phyloP scores from a whole-genome alignment of 345 rosid genomes.

The Eutrema heterophyllum region DNA sequence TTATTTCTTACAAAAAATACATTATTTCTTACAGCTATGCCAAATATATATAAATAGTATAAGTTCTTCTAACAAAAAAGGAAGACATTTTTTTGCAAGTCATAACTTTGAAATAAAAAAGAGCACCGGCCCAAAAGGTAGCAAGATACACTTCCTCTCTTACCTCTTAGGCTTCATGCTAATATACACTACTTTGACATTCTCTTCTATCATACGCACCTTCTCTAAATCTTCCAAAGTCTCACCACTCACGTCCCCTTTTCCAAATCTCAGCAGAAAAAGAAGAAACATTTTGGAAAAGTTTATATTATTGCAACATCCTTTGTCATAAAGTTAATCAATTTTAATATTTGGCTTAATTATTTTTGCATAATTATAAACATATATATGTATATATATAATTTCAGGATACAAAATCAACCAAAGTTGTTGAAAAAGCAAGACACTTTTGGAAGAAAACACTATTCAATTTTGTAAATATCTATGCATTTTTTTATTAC shows the following conservation, averaged over 20 bases:
- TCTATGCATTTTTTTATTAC: neutral
- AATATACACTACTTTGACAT: conserved; percentile 46
- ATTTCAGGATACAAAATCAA: neutral
- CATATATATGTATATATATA: neutral
- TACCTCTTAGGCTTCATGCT: conserved; percentile 34
- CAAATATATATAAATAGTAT: neutral
- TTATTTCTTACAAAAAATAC: too few relatives aligned
- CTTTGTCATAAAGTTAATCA: conserved; percentile 20
- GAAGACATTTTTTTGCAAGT: neutral
- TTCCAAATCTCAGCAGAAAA: conserved; percentile 7
- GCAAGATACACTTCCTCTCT: conserved; percentile 19
- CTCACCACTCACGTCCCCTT: conserved; percentile 14
- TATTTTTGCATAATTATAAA: neutral
- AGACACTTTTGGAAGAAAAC: neutral
- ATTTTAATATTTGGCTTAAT: neutral
- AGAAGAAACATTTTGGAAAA: neutral
- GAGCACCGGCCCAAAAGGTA: conserved; percentile 18
- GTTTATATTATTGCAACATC: conserved; percentile 1
- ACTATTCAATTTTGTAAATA: neutral
- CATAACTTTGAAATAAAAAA: conserved; percentile 15
- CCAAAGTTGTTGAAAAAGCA: conserved; percentile 8
- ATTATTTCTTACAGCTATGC: neutral
- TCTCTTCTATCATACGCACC: conserved; percentile 22
- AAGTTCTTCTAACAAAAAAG: neutral
- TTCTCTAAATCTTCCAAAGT: conserved; percentile 17